Evolutionary conservation across 2,329 filamentous ascomycete species (phyloP).

Genomic region (Aplosporella prunicola): DNA sequence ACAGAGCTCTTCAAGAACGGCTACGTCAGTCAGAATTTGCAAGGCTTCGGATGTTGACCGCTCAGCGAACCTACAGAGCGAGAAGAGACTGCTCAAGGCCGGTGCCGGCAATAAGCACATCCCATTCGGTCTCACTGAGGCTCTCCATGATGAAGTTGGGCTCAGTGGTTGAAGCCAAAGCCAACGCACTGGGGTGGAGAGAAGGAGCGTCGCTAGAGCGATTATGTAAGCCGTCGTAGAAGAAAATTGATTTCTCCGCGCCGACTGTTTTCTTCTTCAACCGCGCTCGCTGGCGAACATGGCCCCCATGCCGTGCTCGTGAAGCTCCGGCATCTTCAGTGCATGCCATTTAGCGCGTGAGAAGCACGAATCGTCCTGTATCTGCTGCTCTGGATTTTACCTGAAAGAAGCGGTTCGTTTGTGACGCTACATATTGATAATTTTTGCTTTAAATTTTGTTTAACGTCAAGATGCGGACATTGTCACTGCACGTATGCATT

Average conservation of each 20-base stretch:
- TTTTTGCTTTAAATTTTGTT: no score
- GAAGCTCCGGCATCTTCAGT: conserved; percentile 32
- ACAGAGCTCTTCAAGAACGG: conserved; percentile 63
- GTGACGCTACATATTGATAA: conserved; percentile 41
- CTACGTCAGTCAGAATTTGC: conserved; percentile 64
- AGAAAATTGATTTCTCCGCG: conserved; percentile 17
- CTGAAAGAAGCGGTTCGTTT: conserved; percentile 43
- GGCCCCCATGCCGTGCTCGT: background rate
- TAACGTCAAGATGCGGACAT: no score
- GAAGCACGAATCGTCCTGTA: conserved; percentile 39
- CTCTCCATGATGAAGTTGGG: conserved; percentile 34
- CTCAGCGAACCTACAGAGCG: conserved; percentile 38
- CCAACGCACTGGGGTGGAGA: conserved; percentile 15
- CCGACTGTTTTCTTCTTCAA: conserved; percentile 15
- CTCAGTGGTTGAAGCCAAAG: conserved; percentile 13
- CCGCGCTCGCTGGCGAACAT: conserved; percentile 27
- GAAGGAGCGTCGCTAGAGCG: background rate
- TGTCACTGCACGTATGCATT: no score
- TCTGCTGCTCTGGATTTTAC: conserved; percentile 41
- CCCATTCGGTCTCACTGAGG: conserved; percentile 42
- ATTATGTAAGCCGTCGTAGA: conserved; percentile 21
- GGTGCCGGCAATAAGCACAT: conserved; percentile 45
- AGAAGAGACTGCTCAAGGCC: conserved; percentile 45
- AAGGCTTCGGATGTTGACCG: conserved; percentile 14
- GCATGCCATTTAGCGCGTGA: conserved; percentile 32